Percentiles rank a stretch among this genome's conserved stretches.
phyloP scores from a whole-genome alignment of 352 stramenopile species.

The Phytophthora rubi region DNA sequence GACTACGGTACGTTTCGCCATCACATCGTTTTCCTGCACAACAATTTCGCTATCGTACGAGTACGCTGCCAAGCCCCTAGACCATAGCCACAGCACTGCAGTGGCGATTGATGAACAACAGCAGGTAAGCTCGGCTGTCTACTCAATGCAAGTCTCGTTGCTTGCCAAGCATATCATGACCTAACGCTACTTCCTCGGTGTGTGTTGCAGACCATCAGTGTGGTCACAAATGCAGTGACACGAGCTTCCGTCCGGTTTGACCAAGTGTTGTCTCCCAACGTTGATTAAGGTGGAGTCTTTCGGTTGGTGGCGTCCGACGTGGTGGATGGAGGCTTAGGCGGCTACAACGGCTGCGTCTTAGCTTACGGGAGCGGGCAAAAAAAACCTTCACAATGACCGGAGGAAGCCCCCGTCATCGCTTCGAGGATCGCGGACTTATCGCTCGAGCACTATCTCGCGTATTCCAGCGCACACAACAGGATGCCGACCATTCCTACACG shows the following conservation, averaged over 20 bases:
- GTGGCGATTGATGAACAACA: slow-evolving; percentile 57
- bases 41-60: slow-evolving; percentile 16
- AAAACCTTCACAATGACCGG: slow-evolving; percentile 82
- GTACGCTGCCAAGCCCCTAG: neutral
- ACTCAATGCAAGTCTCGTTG: neutral
- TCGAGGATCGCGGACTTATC: slow-evolving; percentile 68
- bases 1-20: slow-evolving; percentile 28
- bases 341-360: slow-evolving; percentile 83
- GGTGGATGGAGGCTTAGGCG: slow-evolving; percentile 62
- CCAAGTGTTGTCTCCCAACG: slow-evolving; percentile 49
- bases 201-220: slow-evolving; percentile 55
- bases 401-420: slow-evolving; percentile 47
- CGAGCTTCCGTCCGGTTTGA: slow-evolving; percentile 76
- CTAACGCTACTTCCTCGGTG: neutral
- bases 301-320: slow-evolving; percentile 48
- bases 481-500: slow-evolving; percentile 53
- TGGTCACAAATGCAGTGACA: slow-evolving; percentile 60
- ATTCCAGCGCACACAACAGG: slow-evolving; percentile 57
- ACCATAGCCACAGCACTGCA: slow-evolving; percentile 10
- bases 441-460: slow-evolving; percentile 61
- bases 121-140: slow-evolving; percentile 35
- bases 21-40: slow-evolving; percentile 22
- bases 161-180: neutral
- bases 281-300: slow-evolving; percentile 65
- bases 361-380: slow-evolving; percentile 68